Conservation (phyloP, 2,329 filamentous ascomycete genomes). For the Hypoxylon sp. region DNA sequence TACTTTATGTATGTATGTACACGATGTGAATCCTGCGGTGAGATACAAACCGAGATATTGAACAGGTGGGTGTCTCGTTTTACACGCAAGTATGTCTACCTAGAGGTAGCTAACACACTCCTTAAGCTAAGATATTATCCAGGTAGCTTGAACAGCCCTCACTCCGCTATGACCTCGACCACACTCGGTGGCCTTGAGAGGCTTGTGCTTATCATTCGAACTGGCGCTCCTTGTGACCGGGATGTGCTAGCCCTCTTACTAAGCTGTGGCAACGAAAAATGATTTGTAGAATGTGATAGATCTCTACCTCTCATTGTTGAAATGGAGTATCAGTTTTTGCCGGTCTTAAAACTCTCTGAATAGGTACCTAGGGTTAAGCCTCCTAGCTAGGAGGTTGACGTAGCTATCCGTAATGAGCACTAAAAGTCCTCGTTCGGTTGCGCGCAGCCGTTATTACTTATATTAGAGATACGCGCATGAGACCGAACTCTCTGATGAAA, state of each 20-base stretch:
- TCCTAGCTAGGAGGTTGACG: conserved; percentile 8
- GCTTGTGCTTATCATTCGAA: conserved; percentile 24
- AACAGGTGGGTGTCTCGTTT: conserved; percentile 36
- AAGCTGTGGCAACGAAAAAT: conserved; percentile 22
- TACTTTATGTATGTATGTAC: conserved; percentile 29
- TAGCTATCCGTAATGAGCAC: conserved; percentile 18
- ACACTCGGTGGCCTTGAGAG: neutral
- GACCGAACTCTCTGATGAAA: conserved; percentile 5
- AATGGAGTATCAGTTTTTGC: conserved; percentile 12
- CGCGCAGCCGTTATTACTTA: neutral
- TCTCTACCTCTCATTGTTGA: conserved; percentile 22
- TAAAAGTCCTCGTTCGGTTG: conserved; percentile 1
- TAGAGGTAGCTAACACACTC: conserved; percentile 9
- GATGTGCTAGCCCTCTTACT: conserved; percentile 16
- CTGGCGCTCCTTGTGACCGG: conserved; percentile 3
- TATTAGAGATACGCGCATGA: conserved; percentile 4
- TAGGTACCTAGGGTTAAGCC: neutral
- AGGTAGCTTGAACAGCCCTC: conserved; percentile 20
- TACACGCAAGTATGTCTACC: conserved; percentile 7
- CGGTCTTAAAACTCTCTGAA: conserved; percentile 1
- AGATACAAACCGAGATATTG: conserved; percentile 32
- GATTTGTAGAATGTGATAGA: conserved; percentile 23
- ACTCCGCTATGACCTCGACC: conserved; percentile 19
- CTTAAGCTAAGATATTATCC: conserved; percentile 14
- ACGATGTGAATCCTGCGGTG: conserved; percentile 43